Percentiles rank a stretch among this genome's conserved stretches.
phyloP scores from a whole-genome alignment of 2,329 filamentous ascomycete species.

The Fusarium globosum region DNA sequence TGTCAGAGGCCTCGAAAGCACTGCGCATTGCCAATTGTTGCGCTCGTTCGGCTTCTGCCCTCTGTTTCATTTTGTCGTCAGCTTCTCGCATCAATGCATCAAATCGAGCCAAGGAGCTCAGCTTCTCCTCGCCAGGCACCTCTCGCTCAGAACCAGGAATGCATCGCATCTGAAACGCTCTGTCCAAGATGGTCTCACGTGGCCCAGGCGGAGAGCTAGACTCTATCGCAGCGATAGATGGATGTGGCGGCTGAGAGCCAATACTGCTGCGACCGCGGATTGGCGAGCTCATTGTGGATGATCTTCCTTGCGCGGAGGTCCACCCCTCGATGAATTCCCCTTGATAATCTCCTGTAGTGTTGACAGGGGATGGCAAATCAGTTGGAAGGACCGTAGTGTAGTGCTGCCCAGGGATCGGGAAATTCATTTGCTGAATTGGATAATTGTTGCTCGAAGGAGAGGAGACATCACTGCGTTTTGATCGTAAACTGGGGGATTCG shows the following conservation, averaged over 20 bases:
- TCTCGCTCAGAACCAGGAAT: constrained; percentile 70
- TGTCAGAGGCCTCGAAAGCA: constrained; percentile 63
- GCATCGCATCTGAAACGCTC: constrained; percentile 71
- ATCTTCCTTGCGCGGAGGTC: constrained; percentile 68
- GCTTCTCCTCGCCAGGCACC: constrained; percentile 68
- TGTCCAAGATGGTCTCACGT: constrained; percentile 74
- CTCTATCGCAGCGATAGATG: constrained; percentile 50
- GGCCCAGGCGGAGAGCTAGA: constrained; percentile 64
- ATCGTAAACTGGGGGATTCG: constrained; percentile 69
- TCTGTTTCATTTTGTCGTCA: constrained; percentile 62
- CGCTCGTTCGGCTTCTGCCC: constrained; percentile 49
- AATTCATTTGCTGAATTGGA: constrained; percentile 53
- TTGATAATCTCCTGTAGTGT: constrained; percentile 64
- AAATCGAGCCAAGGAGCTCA: constrained; percentile 73
- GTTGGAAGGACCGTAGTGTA: constrained; percentile 64
- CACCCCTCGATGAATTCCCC: constrained; percentile 70
- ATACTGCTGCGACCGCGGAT: constrained; percentile 65
- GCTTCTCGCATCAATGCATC: constrained; percentile 73
- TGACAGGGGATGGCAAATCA: constrained; percentile 68
- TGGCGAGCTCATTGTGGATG: constrained; percentile 68
- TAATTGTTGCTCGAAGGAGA: constrained; percentile 64
- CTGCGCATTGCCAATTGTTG: constrained; percentile 56
- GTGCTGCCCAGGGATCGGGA: constrained; percentile 56
- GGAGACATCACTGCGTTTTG: constrained; percentile 71
- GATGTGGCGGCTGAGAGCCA: constrained; percentile 59